Percentiles rank a stretch among this genome's conserved stretches.
These are phyloP conservation scores for Candida multigemmis DNA, from an alignment of 805 yeast species.

Conservation along the genomic window DNA sequence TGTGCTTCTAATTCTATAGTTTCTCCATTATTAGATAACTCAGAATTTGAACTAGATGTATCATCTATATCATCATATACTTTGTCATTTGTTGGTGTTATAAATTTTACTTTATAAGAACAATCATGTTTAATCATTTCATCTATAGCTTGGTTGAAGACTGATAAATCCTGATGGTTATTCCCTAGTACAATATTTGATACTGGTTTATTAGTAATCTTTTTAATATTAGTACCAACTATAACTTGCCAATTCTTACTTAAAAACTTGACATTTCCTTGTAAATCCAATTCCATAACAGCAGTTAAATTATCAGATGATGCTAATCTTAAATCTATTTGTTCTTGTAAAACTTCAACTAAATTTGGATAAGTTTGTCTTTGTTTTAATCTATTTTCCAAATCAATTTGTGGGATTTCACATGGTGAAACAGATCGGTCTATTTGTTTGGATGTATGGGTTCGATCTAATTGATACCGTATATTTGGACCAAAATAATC, in stretches of 20 bases:
- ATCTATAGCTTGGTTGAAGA: slow-evolving; percentile 61
- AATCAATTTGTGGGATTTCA: slow-evolving; percentile 10
- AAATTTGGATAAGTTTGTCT: slow-evolving; percentile 1
- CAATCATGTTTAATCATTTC: slow-evolving; percentile 67
- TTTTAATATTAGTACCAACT: slow-evolving; percentile 56
- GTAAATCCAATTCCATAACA: slow-evolving; percentile 76
- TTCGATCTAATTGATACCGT: no score
- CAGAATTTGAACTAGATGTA: slow-evolving; percentile 11
- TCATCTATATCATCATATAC: slow-evolving; percentile 7
- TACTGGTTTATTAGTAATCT: slow-evolving; percentile 50
- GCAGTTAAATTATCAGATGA: slow-evolving; percentile 65
- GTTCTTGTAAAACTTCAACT: slow-evolving; percentile 22
- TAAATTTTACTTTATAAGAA: slow-evolving; percentile 69
- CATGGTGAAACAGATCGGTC: slow-evolving; percentile 27
- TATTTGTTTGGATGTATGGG: no score
- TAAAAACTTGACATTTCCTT: slow-evolving; percentile 67
- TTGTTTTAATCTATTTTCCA: neutral
- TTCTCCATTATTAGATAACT: slow-evolving; percentile 46
- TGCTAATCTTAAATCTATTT: slow-evolving; percentile 50
- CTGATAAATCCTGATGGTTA: slow-evolving; percentile 48
- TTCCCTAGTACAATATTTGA: slow-evolving; percentile 57
- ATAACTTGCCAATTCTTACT: slow-evolving; percentile 72
- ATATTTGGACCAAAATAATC: no score
- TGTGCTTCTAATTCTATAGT: slow-evolving; percentile 82
- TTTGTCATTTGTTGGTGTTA: slow-evolving; percentile 40